Percentiles rank a stretch among this genome's conserved stretches.
These are phyloP conservation scores for Mycosphaerelloides madeirae DNA, from an alignment of 2,329 filamentous ascomycete genomes.

Conservation along the genomic window DNA sequence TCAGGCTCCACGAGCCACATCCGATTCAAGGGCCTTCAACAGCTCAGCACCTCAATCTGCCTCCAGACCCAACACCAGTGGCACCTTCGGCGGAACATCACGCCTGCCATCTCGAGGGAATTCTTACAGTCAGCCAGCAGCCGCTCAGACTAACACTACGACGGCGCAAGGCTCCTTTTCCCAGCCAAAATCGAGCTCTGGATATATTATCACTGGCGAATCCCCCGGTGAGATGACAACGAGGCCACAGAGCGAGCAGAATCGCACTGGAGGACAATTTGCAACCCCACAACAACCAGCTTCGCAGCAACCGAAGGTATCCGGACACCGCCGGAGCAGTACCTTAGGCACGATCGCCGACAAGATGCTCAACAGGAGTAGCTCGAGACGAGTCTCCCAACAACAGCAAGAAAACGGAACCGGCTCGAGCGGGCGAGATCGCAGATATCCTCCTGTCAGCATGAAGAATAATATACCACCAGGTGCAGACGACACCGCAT, in stretches of 20 bases:
- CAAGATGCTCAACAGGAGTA: constrained; percentile 72
- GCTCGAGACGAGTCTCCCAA: constrained; percentile 30
- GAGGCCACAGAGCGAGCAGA: constrained; percentile 54
- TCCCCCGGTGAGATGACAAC: constrained; percentile 44
- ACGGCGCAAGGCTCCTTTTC: constrained; percentile 87
- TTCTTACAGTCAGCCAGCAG: constrained; percentile 82
- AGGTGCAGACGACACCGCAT: constrained; percentile 47
- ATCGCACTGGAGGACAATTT: constrained; percentile 43
- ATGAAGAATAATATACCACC: constrained; percentile 70
- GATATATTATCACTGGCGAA: constrained; percentile 65
- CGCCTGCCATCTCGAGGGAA: constrained; percentile 66
- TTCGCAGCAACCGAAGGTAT: too few relatives aligned
- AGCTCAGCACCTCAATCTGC: constrained; percentile 26
- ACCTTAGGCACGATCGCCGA: constrained; percentile 61
- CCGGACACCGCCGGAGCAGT: constrained; percentile 60
- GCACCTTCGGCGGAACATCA: constrained; percentile 59
- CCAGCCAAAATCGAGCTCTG: constrained; percentile 62
- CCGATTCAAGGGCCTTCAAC: not conserved
- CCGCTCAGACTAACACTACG: constrained; percentile 79
- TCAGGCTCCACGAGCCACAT: constrained; percentile 23
- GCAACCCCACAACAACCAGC: constrained; percentile 62
- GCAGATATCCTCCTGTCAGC: constrained; percentile 82
- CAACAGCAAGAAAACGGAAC: constrained; percentile 32
- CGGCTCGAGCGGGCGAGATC: constrained; percentile 52
- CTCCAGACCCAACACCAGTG: constrained; percentile 71